Evolutionary conservation across 73 alveolate species (phyloP).

Genomic region (Urostyla sp.): DNA sequence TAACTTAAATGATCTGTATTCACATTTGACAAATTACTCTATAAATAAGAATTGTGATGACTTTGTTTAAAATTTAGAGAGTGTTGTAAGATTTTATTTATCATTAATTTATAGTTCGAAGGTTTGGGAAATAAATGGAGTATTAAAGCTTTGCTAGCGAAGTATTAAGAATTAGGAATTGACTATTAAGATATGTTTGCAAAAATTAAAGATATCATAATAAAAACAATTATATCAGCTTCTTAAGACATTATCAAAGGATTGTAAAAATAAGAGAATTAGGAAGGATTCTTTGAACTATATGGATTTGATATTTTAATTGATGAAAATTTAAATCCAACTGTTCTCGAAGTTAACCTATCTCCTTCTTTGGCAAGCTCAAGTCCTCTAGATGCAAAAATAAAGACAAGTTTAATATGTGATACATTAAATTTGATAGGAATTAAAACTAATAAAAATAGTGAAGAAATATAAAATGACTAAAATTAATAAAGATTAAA

Average conservation of each 20-base stretch:
- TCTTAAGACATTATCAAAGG: conserved; percentile 63
- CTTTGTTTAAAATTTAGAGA: too few species aligned
- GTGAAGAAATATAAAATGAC: conserved; percentile 53
- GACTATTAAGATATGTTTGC: conserved; percentile 58
- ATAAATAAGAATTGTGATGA: too few species aligned
- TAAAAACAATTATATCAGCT: conserved; percentile 74
- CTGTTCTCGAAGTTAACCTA: conserved; percentile 95
- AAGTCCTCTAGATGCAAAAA: conserved; percentile 88
- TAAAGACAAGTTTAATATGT: conserved; percentile 85
- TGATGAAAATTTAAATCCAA: conserved; percentile 89
- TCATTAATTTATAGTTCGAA: too few species aligned
- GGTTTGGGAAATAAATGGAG: conserved; percentile 80
- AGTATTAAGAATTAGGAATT: conserved; percentile 45
- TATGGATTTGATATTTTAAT: conserved; percentile 95
- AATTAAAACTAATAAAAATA: conserved; percentile 83
- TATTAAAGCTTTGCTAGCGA: conserved; percentile 41
- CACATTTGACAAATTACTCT: conserved; percentile 83
- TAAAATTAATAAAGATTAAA: neutral
- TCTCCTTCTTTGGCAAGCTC: conserved; percentile 90
- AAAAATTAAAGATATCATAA: conserved; percentile 72
- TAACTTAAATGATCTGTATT: too few species aligned
- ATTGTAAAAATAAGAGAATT: conserved; percentile 70
- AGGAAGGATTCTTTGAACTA: conserved; percentile 87
- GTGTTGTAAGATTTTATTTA: too few species aligned
- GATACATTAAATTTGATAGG: conserved; percentile 89